phyloP scores from a whole-genome alignment of 1,284 basidiomycete genomes.

The Ganoderma lingzhi region DNA sequence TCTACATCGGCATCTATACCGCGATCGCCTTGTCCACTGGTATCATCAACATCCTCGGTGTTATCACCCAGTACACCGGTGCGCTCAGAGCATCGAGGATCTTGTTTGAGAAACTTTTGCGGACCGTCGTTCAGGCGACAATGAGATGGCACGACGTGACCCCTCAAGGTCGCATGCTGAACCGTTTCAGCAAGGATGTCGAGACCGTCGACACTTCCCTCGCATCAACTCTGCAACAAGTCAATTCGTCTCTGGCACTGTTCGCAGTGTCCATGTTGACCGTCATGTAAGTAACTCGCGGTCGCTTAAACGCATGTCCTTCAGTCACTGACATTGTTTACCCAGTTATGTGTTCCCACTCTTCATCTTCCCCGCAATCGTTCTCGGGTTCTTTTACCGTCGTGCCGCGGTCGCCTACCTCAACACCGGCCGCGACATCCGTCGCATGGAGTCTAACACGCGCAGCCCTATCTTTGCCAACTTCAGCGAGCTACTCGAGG shows the following conservation, averaged over 20 bases:
- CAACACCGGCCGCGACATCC: slow-evolving; percentile 78
- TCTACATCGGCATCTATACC: slow-evolving; percentile 71
- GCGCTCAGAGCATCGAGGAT: slow-evolving; percentile 66
- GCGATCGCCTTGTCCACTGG: slow-evolving; percentile 59
- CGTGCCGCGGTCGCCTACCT: slow-evolving; percentile 77
- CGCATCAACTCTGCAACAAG: slow-evolving; percentile 73
- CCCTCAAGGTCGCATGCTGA: slow-evolving; percentile 66
- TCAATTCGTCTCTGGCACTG: slow-evolving; percentile 76
- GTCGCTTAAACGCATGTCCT: background rate
- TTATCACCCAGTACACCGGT: slow-evolving; percentile 66
- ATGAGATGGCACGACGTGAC: slow-evolving; percentile 63
- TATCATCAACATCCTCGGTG: slow-evolving; percentile 53
- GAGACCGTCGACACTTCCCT: slow-evolving; percentile 81
- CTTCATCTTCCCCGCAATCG: slow-evolving; percentile 75
- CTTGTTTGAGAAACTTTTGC: slow-evolving; percentile 64
- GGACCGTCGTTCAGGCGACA: slow-evolving; percentile 68
- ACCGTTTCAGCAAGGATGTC: slow-evolving; percentile 79
- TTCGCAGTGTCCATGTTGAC: slow-evolving; percentile 76
- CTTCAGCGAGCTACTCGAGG: slow-evolving; percentile 82
- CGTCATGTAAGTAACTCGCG: slow-evolving; percentile 54
- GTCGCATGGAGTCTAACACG: slow-evolving; percentile 81
- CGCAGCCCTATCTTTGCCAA: slow-evolving; percentile 80
- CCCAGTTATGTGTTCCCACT: slow-evolving; percentile 69
- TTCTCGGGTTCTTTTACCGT: slow-evolving; percentile 72
- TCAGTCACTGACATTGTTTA: slow-evolving; percentile 19